Evolutionary conservation across 75 land plant genomes (phyloP).

Genomic region (Pinus tabuliformis): DNA sequence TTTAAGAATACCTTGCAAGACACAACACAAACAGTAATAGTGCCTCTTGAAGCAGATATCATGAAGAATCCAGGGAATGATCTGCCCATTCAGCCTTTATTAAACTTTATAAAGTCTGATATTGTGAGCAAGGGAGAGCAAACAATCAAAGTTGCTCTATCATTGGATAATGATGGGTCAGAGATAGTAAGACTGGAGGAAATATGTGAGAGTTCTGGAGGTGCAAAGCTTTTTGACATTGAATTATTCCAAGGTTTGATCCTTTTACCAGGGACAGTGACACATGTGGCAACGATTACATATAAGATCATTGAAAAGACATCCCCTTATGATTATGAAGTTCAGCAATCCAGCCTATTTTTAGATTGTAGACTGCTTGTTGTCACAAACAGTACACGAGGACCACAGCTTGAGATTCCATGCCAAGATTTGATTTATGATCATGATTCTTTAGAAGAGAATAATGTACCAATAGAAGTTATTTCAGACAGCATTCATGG

Average conservation of each 20-base stretch:
- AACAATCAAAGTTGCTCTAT: conserved; percentile 23
- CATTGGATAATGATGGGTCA: conserved; percentile 43
- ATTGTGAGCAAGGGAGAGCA: conserved; percentile 15
- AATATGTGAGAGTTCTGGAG: conserved; percentile 35
- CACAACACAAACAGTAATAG: conserved; percentile 24
- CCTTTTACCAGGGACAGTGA: conserved; percentile 44
- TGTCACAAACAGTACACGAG: conserved; percentile 51
- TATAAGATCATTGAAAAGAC: conserved; percentile 21
- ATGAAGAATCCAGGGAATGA: conserved; percentile 4
- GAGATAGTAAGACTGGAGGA: conserved; percentile 36
- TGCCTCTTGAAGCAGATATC: conserved; percentile 45
- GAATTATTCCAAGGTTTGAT: conserved; percentile 48
- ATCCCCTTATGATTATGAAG: neutral
- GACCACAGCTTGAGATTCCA: conserved; percentile 44
- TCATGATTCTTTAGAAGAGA: conserved; percentile 13
- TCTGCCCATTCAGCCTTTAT: conserved; percentile 19
- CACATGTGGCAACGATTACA: conserved; percentile 51
- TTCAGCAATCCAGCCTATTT: conserved; percentile 7
- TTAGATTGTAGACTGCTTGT: conserved; percentile 37
- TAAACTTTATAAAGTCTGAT: conserved; percentile 28
- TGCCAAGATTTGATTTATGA: conserved; percentile 35
- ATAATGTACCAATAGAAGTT: neutral
- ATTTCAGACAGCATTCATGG: conserved; percentile 9
- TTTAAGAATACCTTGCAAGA: conserved; percentile 21
- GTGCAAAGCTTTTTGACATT: conserved; percentile 31